Evolutionary conservation across 805 yeast species (phyloP), one percentile per base, ranked within the genome.

Genomic region (Candida khao-thaluensis): DNA sequence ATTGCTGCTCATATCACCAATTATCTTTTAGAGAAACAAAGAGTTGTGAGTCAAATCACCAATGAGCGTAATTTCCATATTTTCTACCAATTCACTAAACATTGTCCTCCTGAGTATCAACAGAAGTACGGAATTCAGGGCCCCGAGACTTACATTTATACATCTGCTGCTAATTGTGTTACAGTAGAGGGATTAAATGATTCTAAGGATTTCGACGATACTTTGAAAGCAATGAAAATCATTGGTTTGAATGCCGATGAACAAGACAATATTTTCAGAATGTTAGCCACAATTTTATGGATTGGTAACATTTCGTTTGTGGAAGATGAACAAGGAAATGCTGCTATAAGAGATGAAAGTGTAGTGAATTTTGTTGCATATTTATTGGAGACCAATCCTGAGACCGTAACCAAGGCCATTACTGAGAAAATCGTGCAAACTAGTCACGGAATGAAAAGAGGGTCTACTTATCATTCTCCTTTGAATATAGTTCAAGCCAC

Each of bases 321-420:
- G 2, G 97, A 91, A 62, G 84, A 88, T 56, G 93, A 81, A 23
- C 87, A 81, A 47, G 96, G 96, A 10, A 85, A 86, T 53, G 84
- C 97, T 0, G 72, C 76, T 29, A 75, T 93, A 17, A 74, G 86
- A 33, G 99, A 93, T 57, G 74, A 81, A 2, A 82, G 91, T 9
- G 97, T 93, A n/a, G 85, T 96, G 3, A 85, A 86, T 52, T 93
- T 91, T 61, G 95, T 90, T 33, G 98, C 96, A 1, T 93, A 93
- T 57, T 66, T 93, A 40, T 67, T 93, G 48, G 89, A 89, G 47
- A 95, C 91, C 8, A 82, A 83, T 51, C 74, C 85, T 2, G 76
- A 75, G 23, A 60, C 78, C 1, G 71, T 93, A 50, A 75, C 72
- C 37, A 81, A 79, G 49, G 74, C 95, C 0, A 57, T 93, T 14